Evolutionary conservation across 2,329 filamentous ascomycete species (phyloP), one percentile per base, ranked within the genome.

Genomic region (Xylaria sp.): DNA sequence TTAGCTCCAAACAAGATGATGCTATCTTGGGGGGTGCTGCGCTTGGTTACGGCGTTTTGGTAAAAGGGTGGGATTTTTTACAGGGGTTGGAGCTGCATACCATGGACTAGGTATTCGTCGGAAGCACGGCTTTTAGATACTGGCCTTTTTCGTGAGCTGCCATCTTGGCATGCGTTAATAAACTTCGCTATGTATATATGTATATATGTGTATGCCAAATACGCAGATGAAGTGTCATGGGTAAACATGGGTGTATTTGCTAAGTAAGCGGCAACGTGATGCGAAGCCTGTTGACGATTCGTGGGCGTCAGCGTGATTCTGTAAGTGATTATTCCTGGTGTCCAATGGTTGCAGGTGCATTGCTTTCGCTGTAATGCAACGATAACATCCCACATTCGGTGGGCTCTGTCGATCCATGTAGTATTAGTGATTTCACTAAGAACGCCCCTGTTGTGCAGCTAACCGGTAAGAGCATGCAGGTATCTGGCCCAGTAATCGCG

Each of bases 41-140:
- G 25, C 28, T 66, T 41, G 52, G 68, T 67, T 67, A 50, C 13
- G 59, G 68, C 59, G 68, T 70, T 67, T 18, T n/a, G 46, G 59
- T 54, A 59, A 34, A 54, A 12, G 28, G 23, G 37, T 37, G 37
- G 23, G 25, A 46, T 51, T 46, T 59, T 20, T 37, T 18, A 46
- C 18, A 18, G 41, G 41, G 44, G 3, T 7, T 51, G 7, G 34
- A 23, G 32, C 58, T 54, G 25, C 55, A 55, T 41, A 55, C 4
- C 48, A 55, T 32, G 13, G 54, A 15, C 48, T 32, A 37, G 15
- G 28, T 7, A n/a, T 58, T 64, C 58, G 15, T 51, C 18, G 23
- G 41, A n/a, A 52, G 41, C 37, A 6, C 48, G 51, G 23, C 34
- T 57, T 25, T 37, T 52, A 28, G 37, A 58, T 34, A 3, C 4